Evolutionary conservation across 495 filamentous ascomycete genomes (phyloP).

Genomic region (Lophiotrema nucula): DNA sequence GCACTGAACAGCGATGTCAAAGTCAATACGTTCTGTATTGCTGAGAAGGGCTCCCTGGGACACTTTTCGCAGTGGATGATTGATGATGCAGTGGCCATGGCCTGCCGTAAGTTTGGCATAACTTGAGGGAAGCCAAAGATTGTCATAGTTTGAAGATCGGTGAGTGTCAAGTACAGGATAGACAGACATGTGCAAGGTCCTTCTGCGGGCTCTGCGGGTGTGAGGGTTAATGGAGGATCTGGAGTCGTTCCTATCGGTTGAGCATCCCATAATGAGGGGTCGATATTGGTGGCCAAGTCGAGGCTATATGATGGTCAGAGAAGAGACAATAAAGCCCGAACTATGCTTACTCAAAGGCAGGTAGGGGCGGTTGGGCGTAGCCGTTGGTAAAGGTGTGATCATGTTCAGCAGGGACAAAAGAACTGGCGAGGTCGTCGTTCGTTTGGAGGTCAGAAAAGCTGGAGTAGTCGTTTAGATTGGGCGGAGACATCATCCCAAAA

Average conservation of each 20-base stretch:
- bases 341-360: conserved; percentile 11
- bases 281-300: conserved; percentile 7
- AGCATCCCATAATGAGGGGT: conserved; percentile 19
- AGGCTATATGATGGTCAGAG: neutral
- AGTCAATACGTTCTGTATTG: conserved; percentile 39
- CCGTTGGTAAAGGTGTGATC: neutral
- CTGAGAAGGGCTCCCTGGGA: conserved; percentile 34
- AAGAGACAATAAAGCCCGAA: neutral
- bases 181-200: conserved; percentile 40
- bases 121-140: conserved; percentile 38
- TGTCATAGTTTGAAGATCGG: conserved; percentile 32
- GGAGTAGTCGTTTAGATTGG: neutral
- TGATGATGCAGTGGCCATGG: conserved; percentile 31
- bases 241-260: neutral
- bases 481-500: conserved; percentile 6
- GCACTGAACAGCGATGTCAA: conserved; percentile 34
- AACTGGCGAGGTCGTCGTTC: neutral
- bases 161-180: conserved; percentile 40
- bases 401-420: neutral
- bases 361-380: neutral
- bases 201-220: neutral
- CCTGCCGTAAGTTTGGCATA: conserved; percentile 35
- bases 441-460: neutral
- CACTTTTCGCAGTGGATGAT: conserved; percentile 40
- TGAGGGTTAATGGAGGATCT: neutral